These are phyloP conservation scores for Brassica nigra DNA, from an alignment of 345 rosid genomes.

Conservation along the genomic window DNA sequence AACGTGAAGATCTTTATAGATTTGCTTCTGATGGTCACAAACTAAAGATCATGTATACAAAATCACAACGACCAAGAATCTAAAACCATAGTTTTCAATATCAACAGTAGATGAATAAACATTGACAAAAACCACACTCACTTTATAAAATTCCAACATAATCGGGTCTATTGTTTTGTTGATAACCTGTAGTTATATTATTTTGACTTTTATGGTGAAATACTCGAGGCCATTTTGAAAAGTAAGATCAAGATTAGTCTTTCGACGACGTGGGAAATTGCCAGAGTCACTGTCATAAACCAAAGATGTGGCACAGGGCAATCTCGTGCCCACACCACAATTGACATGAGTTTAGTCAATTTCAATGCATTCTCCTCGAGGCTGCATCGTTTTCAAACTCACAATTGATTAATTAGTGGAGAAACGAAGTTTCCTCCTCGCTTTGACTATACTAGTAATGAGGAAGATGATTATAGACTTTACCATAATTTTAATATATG, in stretches of 20 bases:
- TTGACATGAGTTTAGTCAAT: slow-evolving; percentile 28
- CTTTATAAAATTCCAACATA: slow-evolving; percentile 15
- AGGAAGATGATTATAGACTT: slow-evolving; percentile 22
- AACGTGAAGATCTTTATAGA: slow-evolving; percentile 28
- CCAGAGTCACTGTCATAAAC: slow-evolving; percentile 34
- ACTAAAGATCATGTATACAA: slow-evolving; percentile 17
- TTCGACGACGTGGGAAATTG: slow-evolving; percentile 23
- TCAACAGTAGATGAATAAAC: slow-evolving; percentile 24
- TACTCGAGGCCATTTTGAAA: background rate
- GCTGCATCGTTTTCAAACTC: slow-evolving; percentile 19
- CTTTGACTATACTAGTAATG: slow-evolving; percentile 24
- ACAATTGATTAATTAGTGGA: slow-evolving; percentile 17
- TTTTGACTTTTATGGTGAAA: no score
- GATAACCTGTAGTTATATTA: background rate
- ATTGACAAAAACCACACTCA: background rate
- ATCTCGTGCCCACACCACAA: slow-evolving; percentile 43
- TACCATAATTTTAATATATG: background rate
- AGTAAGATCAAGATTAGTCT: slow-evolving; percentile 1
- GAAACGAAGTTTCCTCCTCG: slow-evolving; percentile 32
- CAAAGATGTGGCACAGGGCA: slow-evolving; percentile 25
- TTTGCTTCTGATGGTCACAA: slow-evolving; percentile 35
- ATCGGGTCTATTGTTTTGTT: background rate
- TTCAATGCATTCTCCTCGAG: slow-evolving; percentile 21
- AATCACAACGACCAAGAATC: slow-evolving; percentile 23
- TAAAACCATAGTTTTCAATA: background rate